Percentiles rank a stretch among this genome's conserved stretches.
phyloP scores from a whole-genome alignment of 257 asterid genomes.

The Phtheirospermum japonicum region DNA sequence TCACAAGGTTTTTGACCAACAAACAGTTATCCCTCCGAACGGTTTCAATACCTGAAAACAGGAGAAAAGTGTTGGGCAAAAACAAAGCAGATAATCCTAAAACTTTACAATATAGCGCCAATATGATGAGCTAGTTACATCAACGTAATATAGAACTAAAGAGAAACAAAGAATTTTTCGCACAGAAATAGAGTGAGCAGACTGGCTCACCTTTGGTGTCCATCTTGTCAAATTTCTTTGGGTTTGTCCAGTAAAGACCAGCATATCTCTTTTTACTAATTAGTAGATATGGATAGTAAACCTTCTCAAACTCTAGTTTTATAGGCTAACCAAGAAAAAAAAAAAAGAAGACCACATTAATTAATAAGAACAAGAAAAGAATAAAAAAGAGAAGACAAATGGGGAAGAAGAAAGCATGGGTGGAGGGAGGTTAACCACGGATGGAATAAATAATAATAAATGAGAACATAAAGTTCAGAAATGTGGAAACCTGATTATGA shows the following conservation, averaged over 20 bases:
- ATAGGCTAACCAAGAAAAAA: constrained; percentile 71
- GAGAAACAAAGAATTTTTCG: constrained; percentile 24
- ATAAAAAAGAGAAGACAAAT: constrained; percentile 12
- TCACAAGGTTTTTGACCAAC: constrained; percentile 89
- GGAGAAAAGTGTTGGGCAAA: constrained; percentile 5
- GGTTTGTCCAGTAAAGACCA: constrained; percentile 98
- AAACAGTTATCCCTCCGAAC: constrained; percentile 96
- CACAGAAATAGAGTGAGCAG: constrained; percentile 25
- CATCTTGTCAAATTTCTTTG: constrained; percentile 91
- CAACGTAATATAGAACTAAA: constrained; percentile 16
- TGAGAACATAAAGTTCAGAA: not conserved
- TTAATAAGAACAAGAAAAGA: constrained; percentile 14
- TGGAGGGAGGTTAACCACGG: not conserved
- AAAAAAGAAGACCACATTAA: not conserved
- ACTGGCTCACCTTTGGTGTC: constrained; percentile 81
- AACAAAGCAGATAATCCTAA: constrained; percentile 3
- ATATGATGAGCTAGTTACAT: constrained; percentile 2
- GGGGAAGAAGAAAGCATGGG: constrained; percentile 8
- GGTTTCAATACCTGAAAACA: constrained; percentile 82
- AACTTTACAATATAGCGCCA: not conserved
- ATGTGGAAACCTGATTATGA: constrained; percentile 3
- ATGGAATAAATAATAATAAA: constrained; percentile 11
- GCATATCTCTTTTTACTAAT: constrained; percentile 99
- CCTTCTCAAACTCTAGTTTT: constrained; percentile 95
- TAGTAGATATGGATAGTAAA: constrained; percentile 83